Evolutionary conservation across 225 moss, liverwort and hornwort species (phyloP).

Genomic region (Sphagnum tenellum): DNA sequence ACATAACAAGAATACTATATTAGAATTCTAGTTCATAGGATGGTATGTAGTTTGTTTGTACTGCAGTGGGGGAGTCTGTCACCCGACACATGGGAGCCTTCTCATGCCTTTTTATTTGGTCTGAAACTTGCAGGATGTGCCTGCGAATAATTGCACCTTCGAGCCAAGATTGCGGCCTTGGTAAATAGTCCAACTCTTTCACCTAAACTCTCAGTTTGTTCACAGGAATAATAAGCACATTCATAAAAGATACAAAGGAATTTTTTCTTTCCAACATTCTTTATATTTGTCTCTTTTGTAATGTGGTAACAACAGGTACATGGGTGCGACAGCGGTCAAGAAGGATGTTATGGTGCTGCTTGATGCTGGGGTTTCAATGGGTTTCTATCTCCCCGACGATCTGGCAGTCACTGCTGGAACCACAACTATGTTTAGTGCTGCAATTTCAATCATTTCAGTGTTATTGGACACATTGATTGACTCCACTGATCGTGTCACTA

Average conservation of each 20-base stretch:
- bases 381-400: conserved; percentile 18
- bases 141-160: conserved; percentile 7
- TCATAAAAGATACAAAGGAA: no score
- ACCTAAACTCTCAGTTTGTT: no score
- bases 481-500: conserved; percentile 21
- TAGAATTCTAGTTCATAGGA: no score
- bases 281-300: no score
- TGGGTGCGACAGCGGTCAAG: conserved; percentile 25
- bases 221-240: no score
- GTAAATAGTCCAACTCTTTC: conserved; percentile 11
- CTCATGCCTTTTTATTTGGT: no score
- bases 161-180: conserved; percentile 44
- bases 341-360: conserved; percentile 27
- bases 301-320: conserved; percentile 18
- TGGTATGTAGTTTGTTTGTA: no score
- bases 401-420: conserved; percentile 2
- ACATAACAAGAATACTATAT: no score
- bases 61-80: no score
- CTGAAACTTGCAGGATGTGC: conserved; percentile 22
- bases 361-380: conserved; percentile 37
- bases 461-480: conserved; percentile 37
- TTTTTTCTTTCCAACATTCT: no score
- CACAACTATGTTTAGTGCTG: conserved; percentile 14
- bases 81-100: no score
- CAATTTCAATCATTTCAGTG: conserved; percentile 24